A percentile compares a stretch with the other conserved stretches of the same genome.
These are phyloP conservation scores for Clonostachys chloroleuca DNA, from an alignment of 2,329 filamentous ascomycete species.

Conservation along the genomic window DNA sequence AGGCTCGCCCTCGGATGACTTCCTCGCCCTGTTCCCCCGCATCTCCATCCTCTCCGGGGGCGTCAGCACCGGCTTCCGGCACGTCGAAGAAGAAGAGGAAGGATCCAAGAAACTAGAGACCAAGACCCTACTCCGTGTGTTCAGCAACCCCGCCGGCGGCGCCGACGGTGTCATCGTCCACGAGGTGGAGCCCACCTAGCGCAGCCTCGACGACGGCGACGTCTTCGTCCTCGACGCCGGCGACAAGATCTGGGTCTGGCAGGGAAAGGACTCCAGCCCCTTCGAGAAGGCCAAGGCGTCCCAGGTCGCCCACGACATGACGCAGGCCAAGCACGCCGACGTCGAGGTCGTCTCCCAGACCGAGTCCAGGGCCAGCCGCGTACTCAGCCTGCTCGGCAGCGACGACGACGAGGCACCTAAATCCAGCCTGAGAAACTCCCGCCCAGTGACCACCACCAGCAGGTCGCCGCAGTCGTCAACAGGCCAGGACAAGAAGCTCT, in stretches of 20 bases:
- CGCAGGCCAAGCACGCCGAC: conserved; percentile 57
- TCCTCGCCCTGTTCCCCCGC: conserved; percentile 55
- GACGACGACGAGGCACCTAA: conserved; percentile 21
- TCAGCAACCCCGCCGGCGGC: conserved; percentile 49
- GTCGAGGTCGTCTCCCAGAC: conserved; percentile 61
- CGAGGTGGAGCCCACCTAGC: conserved; percentile 58
- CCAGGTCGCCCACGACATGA: conserved; percentile 62
- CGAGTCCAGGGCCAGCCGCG: conserved; percentile 47
- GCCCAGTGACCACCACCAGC: conserved; percentile 23
- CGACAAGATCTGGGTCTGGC: conserved; percentile 67
- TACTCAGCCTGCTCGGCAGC: conserved; percentile 53
- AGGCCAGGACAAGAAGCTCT: conserved; percentile 38
- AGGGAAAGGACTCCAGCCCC: conserved; percentile 58
- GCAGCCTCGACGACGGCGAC: conserved; percentile 59
- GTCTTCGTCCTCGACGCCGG: conserved; percentile 61
- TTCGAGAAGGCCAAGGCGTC: conserved; percentile 68
- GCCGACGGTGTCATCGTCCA: conserved; percentile 51
- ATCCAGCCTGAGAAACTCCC: conserved; percentile 30
- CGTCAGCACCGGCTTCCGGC: conserved; percentile 56
- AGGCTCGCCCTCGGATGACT: conserved; percentile 51
- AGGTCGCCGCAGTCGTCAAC: not conserved
- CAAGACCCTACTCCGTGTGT: conserved; percentile 54
- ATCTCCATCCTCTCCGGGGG: conserved; percentile 58
- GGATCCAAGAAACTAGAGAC: conserved; percentile 24
- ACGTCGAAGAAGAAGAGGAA: conserved; percentile 46